Evolutionary conservation across 2,329 filamentous ascomycete genomes (phyloP), one percentile per base, ranked within the genome.

Genomic region (Cladobotryum mycophilum): DNA sequence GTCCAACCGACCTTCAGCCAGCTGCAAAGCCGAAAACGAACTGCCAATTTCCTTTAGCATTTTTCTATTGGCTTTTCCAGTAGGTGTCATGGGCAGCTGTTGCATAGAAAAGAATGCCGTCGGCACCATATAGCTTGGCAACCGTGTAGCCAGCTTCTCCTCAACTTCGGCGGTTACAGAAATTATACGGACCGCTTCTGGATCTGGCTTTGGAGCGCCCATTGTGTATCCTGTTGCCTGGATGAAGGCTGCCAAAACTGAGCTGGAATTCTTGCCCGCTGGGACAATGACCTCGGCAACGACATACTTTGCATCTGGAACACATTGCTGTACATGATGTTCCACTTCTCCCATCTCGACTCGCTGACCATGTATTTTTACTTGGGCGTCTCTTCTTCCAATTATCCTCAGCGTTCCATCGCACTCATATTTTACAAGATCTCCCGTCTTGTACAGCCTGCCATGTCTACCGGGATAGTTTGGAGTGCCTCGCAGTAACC

Each of bases 321-420:
- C 17, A 17, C n/a, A 33, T 9, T 13, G 36, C 33, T 15, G 25
- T 36, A 60, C 44, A 6, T 43, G 40, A 30, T 49, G 9, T 42
- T 54, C 54, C 13, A 56, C 30, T 40, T 55, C 53, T 5, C 41
- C 48, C 11, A 75, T 64, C 62, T 75, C 80, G 52, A 77, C 66
- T 48, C 76, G 61, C 49, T 71, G 79, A 41, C 81, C 81, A 30
- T 71, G 69, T 11, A 81, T 59, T 58, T 81, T 81, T 41, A 80
- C 70, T 59, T 80, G 77, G 1, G 68, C 68, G 56, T 80, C 77
- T 54, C 74, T 75, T 76, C 42, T 18, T 65, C 44, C 44, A 12
- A 46, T 13, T 5, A 46, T 15, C 15, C 9, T 18, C 4, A 46
- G n/a, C 4, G 8, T 13, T 11, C 44, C 44, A 46, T 46, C 44